Evolutionary conservation across 495 filamentous ascomycete species (phyloP), one percentile per base, ranked within the genome.

Genomic region (Trypethelium eluteriae): DNA sequence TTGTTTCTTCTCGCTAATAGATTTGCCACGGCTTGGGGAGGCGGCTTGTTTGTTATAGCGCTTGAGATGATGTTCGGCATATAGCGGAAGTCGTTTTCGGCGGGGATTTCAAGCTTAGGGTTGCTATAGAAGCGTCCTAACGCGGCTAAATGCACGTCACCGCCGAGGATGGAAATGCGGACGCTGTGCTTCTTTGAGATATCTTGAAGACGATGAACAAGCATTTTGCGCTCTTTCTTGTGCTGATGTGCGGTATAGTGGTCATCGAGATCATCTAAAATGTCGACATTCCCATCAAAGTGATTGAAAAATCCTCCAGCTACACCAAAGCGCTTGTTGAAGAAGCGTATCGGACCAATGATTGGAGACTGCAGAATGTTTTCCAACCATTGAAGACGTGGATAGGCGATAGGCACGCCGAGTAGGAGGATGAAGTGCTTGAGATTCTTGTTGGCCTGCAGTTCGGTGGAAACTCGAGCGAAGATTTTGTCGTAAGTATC

Each of bases 401-500:
- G 93, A 73, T 96, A 98, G 5, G 93, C 92, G 69, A 98, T 96
- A 2, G 93, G 93, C 38, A 98, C 91, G 63, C 93, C 93, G 57
- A 98, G 79, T 3, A 98, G 81, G 3, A 98, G 80, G 49, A 98
- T 82, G 50, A 98, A 77, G 70, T 98, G 93, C 75, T 87, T 89
- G 73, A 92, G 88, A 36, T 83, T 71, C 74, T 86, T 74, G 70
- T 82, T 73, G 71, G 83, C 82, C 4, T 75, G 74, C 32, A 96
- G 80, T 70, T 96, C 90, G 36, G 79, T 70, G 62, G 81, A 77
- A 41, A 95, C 71, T 0, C 90, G 87, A 14, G 79, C 70, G 73
- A 96, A 96, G 66, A 96, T 87, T 11, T 85, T 76, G 35, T 96
- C 84, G 71, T 96, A 98, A 2, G 93, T 96, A 64, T 95, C 91